Evolutionary conservation across 257 asterid species (phyloP), one percentile per base, ranked within the genome.

Genomic region (Solanum ossicruentum): DNA sequence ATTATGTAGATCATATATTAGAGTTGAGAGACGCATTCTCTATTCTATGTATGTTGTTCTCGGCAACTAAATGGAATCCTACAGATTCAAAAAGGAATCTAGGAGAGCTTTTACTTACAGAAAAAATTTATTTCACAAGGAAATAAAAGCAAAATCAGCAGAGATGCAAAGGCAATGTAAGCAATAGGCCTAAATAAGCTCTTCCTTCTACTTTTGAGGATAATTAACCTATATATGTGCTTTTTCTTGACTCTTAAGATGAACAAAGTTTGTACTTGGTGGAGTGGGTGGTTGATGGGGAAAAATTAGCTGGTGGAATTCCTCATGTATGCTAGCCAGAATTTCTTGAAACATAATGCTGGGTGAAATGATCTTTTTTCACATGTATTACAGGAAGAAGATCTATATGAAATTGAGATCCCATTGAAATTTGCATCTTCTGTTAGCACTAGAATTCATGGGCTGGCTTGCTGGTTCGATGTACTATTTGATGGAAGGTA

Each of bases 401-500:
- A 97, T 10, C 85, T 97, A 72, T 97, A 94, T 71, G 99, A 95
- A 88, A 90, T 97, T 75, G 96, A 97, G 82, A 88, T 95, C 85
- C 99, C 99, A 17, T 85, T 97, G 88, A 95, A 82, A 69, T 95
- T 93, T 70, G 85, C 88, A 55, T 89, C 98, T 71, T 84, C 98
- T 21, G 88, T 92, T 83, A 97, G 99, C 85, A 87, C 99, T 85
- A 91, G 99, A 91, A 87, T 97, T 86, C 99, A 97, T 72, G 99
- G 99, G 73, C 86, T 97, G 84, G 99, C 99, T 28, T 97, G 99
- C 90, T 97, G 99, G 99, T 97, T 97, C 84, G 99, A 97, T 28
- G 99, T 97, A 32, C 84, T 97, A 86, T 97, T 97, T 86, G 87
- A 97, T 58, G 99, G 99, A 84, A 95, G 99, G 99, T 94, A 93